Evolutionary conservation across 306 rosid genomes (phyloP).

Genomic region (Abrus precatorius): DNA sequence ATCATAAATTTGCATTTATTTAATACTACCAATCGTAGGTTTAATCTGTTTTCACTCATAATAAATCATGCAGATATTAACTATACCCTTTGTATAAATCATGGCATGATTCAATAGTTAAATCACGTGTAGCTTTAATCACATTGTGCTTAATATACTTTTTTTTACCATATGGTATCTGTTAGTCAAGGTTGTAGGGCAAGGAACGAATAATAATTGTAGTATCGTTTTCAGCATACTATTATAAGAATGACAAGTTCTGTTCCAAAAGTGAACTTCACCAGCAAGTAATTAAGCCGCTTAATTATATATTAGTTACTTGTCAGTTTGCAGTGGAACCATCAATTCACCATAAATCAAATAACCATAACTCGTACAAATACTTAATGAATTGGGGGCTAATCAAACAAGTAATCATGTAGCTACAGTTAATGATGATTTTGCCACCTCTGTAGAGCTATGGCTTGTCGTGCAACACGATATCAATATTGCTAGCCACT

Average conservation of each 20-base stretch:
- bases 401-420: no score
- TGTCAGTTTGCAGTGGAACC: background rate
- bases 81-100: background rate
- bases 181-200: background rate
- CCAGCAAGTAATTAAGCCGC: background rate
- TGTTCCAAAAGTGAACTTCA: background rate
- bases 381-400: no score
- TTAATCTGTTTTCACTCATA: no score
- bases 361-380: no score
- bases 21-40: no score
- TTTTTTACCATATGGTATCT: background rate
- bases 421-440: no score
- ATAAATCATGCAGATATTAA: no score
- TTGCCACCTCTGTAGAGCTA: no score
- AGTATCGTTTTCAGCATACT: background rate
- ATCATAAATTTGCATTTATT: no score
- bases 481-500: background rate
- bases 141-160: background rate
- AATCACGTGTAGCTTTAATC: background rate
- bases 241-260: background rate
- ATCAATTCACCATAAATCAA: no score
- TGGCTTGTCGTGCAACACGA: background rate
- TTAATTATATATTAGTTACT: background rate
- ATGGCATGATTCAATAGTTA: background rate
- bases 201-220: constrained; percentile 8